These are phyloP conservation scores for Wolfiporia cocos DNA, from an alignment of 1,284 basidiomycete species.

Conservation along the genomic window DNA sequence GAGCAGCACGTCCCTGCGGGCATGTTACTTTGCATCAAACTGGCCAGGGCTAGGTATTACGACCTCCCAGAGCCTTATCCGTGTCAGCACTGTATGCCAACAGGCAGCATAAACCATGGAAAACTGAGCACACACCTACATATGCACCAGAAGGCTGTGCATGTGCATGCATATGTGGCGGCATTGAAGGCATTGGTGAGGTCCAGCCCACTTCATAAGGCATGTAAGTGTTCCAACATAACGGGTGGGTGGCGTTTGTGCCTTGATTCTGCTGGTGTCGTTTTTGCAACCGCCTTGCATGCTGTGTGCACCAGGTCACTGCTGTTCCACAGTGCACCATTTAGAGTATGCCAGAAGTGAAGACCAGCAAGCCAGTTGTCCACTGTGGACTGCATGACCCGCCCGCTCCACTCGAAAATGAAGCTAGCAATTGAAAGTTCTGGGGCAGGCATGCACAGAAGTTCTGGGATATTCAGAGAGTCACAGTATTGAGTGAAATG, in stretches of 20 bases:
- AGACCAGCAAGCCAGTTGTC: neutral
- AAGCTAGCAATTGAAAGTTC: neutral
- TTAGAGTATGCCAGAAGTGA: neutral
- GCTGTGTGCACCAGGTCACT: neutral
- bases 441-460: neutral
- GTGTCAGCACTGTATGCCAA: neutral
- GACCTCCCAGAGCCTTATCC: neutral
- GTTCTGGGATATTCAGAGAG: neutral
- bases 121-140: neutral
- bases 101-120: neutral
- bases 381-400: neutral
- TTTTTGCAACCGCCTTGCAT: neutral
- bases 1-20: too few species aligned
- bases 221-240: neutral
- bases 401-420: neutral
- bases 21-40: too few species aligned
- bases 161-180: neutral
- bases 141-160: neutral
- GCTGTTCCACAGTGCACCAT: neutral
- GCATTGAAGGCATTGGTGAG: neutral
- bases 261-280: neutral
- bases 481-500: neutral
- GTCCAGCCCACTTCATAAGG: neutral
- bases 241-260: neutral
- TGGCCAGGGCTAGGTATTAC: neutral